These are phyloP conservation scores for Theileria orientalis DNA, from an alignment of 169 alveolate species.

Conservation along the genomic window DNA sequence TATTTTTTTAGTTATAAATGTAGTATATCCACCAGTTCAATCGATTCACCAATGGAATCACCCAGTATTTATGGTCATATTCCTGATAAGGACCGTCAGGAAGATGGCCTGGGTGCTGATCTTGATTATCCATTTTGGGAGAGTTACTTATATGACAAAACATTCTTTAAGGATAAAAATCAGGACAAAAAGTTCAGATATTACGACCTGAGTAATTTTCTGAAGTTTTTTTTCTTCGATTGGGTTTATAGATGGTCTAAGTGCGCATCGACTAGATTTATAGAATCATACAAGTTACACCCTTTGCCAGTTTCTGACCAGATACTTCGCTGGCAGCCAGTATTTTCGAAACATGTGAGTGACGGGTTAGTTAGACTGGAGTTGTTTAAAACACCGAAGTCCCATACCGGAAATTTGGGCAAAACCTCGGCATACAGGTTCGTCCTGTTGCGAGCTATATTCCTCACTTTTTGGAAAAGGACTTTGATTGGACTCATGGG, in stretches of 20 bases:
- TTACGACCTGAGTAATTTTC: slow-evolving; percentile 18
- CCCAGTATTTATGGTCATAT: too few species aligned
- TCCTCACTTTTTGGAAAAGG: slow-evolving; percentile 41
- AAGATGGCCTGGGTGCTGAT: too few species aligned
- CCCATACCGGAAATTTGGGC: background rate
- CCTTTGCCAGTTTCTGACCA: slow-evolving; percentile 46
- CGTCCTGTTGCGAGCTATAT: slow-evolving; percentile 24
- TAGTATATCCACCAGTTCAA: background rate
- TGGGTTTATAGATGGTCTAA: slow-evolving; percentile 44
- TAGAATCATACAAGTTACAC: slow-evolving; percentile 21
- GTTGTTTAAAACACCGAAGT: background rate
- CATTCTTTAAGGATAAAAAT: too few species aligned
- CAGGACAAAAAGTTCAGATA: slow-evolving; percentile 1
- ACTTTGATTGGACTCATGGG: slow-evolving; percentile 11
- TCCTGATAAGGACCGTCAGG: too few species aligned
- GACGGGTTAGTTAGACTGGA: slow-evolving; percentile 50
- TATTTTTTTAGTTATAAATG: too few species aligned
- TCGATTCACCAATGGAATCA: too few species aligned
- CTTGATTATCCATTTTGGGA: slow-evolving; percentile 12
- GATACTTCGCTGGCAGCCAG: slow-evolving; percentile 52
- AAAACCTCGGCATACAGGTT: background rate
- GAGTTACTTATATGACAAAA: background rate
- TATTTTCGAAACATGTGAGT: slow-evolving; percentile 50
- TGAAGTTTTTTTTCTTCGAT: slow-evolving; percentile 24
- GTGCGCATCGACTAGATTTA: background rate